Percentiles rank a stretch among this genome's conserved stretches.
Evolutionary conservation across 1,284 basidiomycete genomes (phyloP).

Genomic region (Mycosarcoma maydis): DNA sequence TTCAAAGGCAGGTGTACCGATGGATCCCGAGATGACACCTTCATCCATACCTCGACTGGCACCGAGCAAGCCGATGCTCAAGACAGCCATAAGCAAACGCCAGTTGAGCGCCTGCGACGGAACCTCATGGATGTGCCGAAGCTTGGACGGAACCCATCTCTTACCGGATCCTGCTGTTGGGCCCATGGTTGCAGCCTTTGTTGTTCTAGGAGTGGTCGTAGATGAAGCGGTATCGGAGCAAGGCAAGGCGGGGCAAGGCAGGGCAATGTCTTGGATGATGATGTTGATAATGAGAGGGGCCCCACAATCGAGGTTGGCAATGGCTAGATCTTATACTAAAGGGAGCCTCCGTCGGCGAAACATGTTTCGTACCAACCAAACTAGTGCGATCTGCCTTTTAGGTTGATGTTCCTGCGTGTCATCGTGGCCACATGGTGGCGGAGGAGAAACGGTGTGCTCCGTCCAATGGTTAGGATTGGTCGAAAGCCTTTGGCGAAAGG

Average conservation of each 20-base stretch:
- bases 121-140: constrained; percentile 27
- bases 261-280: constrained; percentile 1
- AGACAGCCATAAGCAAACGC: constrained; percentile 26
- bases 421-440: background rate
- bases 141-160: constrained; percentile 22
- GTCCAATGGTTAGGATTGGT: background rate
- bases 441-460: constrained; percentile 1
- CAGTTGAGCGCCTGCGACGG: constrained; percentile 31
- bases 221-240: background rate
- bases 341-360: background rate
- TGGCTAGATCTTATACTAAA: constrained; percentile 11
- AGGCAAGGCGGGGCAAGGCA: background rate
- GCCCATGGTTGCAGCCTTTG: background rate
- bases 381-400: background rate
- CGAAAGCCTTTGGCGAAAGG: too few relatives aligned
- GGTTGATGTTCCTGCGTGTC: constrained; percentile 4
- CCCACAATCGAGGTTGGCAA: constrained; percentile 8
- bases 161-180: constrained; percentile 5
- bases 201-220: too few relatives aligned
- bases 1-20: constrained; percentile 17
- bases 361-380: background rate
- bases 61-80: constrained; percentile 28
- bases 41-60: constrained; percentile 34
- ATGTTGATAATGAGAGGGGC: constrained; percentile 10
- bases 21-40: constrained; percentile 26